Evolutionary conservation across 73 alveolate genomes (phyloP).

Genomic region (Paramecium tetraurelia): DNA sequence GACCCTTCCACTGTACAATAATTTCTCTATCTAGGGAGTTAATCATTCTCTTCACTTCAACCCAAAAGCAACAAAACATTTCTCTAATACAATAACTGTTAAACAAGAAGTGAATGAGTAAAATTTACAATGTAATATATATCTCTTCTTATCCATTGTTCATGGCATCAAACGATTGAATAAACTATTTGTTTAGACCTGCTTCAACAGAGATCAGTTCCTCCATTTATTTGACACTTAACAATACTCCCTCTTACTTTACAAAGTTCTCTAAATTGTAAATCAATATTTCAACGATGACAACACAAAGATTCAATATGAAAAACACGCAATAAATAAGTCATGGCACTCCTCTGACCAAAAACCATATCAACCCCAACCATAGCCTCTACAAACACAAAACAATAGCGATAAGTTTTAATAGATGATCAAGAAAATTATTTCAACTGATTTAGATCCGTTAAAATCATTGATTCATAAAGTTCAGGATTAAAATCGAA

Average conservation of each 20-base stretch:
- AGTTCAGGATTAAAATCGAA: neutral
- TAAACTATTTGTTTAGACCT: neutral
- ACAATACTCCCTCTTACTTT: neutral
- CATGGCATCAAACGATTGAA: neutral
- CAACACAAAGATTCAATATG: neutral
- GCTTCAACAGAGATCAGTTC: neutral
- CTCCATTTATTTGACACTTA: neutral
- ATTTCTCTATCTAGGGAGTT: neutral
- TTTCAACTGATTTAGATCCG: neutral
- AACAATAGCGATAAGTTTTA: neutral
- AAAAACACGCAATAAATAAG: neutral
- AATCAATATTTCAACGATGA: neutral
- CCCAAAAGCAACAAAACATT: neutral
- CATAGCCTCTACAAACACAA: neutral
- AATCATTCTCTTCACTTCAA: neutral
- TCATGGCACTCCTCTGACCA: neutral
- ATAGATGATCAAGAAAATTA: neutral
- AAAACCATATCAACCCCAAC: neutral
- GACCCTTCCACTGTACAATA: neutral
- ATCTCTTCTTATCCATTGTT: neutral
- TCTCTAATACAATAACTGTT: neutral
- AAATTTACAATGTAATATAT: slow-evolving; percentile 6
- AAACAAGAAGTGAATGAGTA: neutral
- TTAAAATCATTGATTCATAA: neutral
- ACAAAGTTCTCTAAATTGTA: neutral